Percentiles rank a stretch among this genome's conserved stretches.
phyloP scores from a whole-genome alignment of 1,284 basidiomycete species.

The Boletus coffeatus region DNA sequence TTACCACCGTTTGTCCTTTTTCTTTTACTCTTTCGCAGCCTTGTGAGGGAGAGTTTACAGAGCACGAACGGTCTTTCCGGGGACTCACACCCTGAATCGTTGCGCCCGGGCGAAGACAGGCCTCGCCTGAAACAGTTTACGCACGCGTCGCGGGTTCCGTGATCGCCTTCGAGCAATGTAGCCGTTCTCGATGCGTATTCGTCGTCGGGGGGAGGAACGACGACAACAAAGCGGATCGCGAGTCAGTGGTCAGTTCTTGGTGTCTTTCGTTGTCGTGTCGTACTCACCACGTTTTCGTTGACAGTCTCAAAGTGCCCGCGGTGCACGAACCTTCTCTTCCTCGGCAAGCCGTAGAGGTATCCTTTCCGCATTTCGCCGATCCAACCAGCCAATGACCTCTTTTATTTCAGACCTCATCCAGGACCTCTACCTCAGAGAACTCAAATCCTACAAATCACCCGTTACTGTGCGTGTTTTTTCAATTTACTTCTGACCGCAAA shows the following conservation, averaged over 20 bases:
- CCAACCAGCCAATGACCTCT: constrained; percentile 1
- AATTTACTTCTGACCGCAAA: neutral
- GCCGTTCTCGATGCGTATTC: constrained; percentile 21
- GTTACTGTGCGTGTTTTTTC: constrained; percentile 39
- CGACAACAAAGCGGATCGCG: constrained; percentile 40
- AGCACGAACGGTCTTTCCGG: constrained; percentile 34
- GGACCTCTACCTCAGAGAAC: constrained; percentile 87
- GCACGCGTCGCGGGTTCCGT: constrained; percentile 60
- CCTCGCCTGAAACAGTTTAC: constrained; percentile 73
- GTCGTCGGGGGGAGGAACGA: neutral
- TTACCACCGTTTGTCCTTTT: neutral
- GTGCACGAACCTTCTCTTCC: constrained; percentile 26
- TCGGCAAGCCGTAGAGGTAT: constrained; percentile 25
- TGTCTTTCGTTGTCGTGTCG: neutral
- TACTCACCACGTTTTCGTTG: constrained; percentile 9
- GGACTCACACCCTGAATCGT: constrained; percentile 28
- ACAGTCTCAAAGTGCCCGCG: constrained; percentile 20
- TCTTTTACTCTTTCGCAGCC: constrained; percentile 7
- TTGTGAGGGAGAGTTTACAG: constrained; percentile 30
- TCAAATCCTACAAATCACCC: constrained; percentile 83
- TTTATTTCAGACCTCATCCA: constrained; percentile 76
- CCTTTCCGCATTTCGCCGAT: constrained; percentile 28
- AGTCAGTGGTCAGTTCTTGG: constrained; percentile 43
- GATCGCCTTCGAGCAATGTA: constrained; percentile 30
- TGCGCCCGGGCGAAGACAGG: constrained; percentile 31